These are phyloP conservation scores for Solanum chilense DNA, from an alignment of 257 asterid genomes.

Conservation along the genomic window DNA sequence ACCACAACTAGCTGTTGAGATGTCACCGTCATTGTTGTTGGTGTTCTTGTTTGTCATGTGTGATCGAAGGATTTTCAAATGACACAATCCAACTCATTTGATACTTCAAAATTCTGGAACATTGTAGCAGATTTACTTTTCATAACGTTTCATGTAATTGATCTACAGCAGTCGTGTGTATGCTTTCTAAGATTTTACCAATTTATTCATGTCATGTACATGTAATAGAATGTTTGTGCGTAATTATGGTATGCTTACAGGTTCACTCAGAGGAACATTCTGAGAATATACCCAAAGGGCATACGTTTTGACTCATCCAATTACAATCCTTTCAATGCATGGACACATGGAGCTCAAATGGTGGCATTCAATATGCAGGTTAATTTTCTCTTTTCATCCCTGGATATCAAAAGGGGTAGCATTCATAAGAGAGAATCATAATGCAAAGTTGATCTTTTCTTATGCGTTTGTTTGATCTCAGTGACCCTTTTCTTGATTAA, in stretches of 20 bases:
- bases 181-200: neutral
- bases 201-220: neutral
- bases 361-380: conserved; percentile 97
- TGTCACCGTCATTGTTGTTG: neutral
- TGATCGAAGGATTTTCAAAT: neutral
- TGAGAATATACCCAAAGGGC: conserved; percentile 80
- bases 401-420: neutral
- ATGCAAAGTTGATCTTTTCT: neutral
- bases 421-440: neutral
- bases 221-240: neutral
- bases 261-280: conserved; percentile 67
- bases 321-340: conserved; percentile 76
- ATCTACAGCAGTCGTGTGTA: neutral
- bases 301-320: conserved; percentile 76
- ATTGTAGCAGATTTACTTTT: neutral
- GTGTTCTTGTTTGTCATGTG: neutral
- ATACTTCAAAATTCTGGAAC: neutral
- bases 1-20: neutral
- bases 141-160: neutral
- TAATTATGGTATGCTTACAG: conserved; percentile 20
- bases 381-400: neutral
- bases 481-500: neutral
- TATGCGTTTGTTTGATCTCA: neutral
- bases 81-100: neutral
- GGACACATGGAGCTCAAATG: conserved; percentile 97